Evolutionary conservation across 2,329 filamentous ascomycete genomes (phyloP).

Genomic region (Fusarium nurragi): DNA sequence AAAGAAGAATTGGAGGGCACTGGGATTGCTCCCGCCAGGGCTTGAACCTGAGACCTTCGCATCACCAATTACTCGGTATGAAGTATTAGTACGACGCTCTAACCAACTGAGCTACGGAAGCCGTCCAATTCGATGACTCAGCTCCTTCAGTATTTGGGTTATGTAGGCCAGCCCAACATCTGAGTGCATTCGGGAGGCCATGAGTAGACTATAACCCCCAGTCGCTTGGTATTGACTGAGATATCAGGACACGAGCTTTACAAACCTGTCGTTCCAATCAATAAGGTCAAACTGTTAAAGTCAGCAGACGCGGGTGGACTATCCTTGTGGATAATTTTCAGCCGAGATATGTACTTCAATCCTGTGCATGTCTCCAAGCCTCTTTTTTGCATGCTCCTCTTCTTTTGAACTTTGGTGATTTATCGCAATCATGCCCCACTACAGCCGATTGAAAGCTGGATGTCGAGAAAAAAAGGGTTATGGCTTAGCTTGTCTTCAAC

Average conservation of each 20-base stretch:
- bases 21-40: background rate
- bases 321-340: too few relatives aligned
- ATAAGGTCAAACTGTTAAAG: too few relatives aligned
- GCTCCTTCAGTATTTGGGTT: background rate
- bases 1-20: background rate
- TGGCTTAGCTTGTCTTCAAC: too few relatives aligned
- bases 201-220: background rate
- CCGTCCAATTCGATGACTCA: background rate
- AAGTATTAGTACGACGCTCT: background rate
- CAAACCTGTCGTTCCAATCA: too few relatives aligned
- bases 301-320: too few relatives aligned
- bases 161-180: background rate
- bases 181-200: background rate
- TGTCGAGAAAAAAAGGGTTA: rapidly evolving
- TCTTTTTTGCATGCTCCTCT: too few relatives aligned
- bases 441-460: too few relatives aligned
- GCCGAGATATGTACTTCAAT: too few relatives aligned
- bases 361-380: too few relatives aligned
- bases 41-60: background rate
- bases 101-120: background rate
- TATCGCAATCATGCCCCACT: too few relatives aligned
- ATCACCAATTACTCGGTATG: background rate
- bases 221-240: background rate
- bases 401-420: too few relatives aligned
- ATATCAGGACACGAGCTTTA: too few relatives aligned